Conservation (phyloP, 495 filamentous ascomycete species). For the Podospora didyma region DNA sequence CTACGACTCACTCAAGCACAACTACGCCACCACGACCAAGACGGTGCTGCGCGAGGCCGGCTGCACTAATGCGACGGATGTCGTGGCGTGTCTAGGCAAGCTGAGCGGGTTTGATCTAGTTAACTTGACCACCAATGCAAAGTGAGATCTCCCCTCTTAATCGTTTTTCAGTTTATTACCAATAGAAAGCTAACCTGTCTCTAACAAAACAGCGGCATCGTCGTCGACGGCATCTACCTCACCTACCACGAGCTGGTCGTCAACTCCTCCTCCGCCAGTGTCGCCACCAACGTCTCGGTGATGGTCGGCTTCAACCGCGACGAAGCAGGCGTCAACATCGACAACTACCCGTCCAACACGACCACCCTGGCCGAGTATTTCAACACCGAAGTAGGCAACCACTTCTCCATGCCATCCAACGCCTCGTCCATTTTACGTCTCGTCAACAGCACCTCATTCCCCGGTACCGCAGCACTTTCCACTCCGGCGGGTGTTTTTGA, state of each 20-base stretch:
- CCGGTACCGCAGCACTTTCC: neutral
- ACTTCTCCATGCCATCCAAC: slow-evolving; percentile 20
- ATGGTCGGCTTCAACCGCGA: slow-evolving; percentile 41
- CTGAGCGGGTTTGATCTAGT: slow-evolving; percentile 30
- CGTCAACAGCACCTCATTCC: slow-evolving; percentile 22
- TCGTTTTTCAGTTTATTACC: neutral
- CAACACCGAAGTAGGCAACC: slow-evolving; percentile 7
- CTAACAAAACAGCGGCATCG: slow-evolving; percentile 13
- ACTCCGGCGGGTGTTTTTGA: slow-evolving; percentile 18
- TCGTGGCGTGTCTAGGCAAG: slow-evolving; percentile 32
- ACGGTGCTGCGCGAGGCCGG: slow-evolving; percentile 27
- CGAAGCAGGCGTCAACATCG: slow-evolving; percentile 32
- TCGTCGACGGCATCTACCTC: slow-evolving; percentile 35
- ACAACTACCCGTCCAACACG: slow-evolving; percentile 15
- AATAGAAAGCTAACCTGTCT: neutral
- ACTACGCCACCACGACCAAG: slow-evolving; percentile 27
- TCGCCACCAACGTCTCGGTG: slow-evolving; percentile 22
- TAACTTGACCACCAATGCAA: slow-evolving; percentile 28
- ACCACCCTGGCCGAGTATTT: slow-evolving; percentile 19
- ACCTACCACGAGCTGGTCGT: slow-evolving; percentile 24
- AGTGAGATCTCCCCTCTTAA: slow-evolving; percentile 15
- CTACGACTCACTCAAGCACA: slow-evolving; percentile 31
- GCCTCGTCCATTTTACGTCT: slow-evolving; percentile 13
- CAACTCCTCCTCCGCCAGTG: slow-evolving; percentile 15
- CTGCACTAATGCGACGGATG: slow-evolving; percentile 25